Conservation (phyloP, 177 flowering plant genomes). For the Telopea speciosissima region DNA sequence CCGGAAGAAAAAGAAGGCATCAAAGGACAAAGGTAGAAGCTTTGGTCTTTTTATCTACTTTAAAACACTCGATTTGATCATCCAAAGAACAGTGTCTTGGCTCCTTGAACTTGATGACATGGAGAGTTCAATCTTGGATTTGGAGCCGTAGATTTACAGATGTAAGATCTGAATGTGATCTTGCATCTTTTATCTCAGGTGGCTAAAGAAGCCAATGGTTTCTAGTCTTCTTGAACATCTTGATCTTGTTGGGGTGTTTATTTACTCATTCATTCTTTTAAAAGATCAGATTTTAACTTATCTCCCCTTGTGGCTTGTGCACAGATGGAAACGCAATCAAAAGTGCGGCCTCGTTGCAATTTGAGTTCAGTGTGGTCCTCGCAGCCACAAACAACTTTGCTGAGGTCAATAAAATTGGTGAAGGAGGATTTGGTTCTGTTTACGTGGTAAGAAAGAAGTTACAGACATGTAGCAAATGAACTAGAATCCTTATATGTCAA, state of each 20-base stretch:
- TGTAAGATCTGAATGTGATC: too few relatives aligned
- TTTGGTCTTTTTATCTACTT: too few relatives aligned
- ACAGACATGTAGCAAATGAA: too few relatives aligned
- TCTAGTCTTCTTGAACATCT: too few relatives aligned
- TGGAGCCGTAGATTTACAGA: too few relatives aligned
- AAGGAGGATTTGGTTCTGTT: slow-evolving; percentile 29
- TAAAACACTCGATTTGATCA: neutral
- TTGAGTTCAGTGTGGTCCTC: slow-evolving; percentile 11
- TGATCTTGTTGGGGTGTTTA: too few relatives aligned
- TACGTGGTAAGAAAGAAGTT: slow-evolving; percentile 14
- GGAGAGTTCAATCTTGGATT: too few relatives aligned
- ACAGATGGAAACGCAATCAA: neutral
- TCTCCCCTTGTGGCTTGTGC: neutral
- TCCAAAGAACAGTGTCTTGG: neutral
- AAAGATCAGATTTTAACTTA: neutral
- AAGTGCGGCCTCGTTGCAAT: slow-evolving; percentile 12
- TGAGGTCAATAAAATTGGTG: slow-evolving; percentile 22
- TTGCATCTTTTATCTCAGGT: neutral
- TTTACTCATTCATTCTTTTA: neutral
- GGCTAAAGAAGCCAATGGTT: too few relatives aligned
- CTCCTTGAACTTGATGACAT: too few relatives aligned
- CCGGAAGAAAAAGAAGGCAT: neutral
- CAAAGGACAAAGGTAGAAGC: neutral
- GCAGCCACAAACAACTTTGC: slow-evolving; percentile 25
- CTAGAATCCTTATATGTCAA: neutral